Base-by-base conservation (phyloP, 805 yeast genomes). In the Danielozyma ontarioensis region DNA sequence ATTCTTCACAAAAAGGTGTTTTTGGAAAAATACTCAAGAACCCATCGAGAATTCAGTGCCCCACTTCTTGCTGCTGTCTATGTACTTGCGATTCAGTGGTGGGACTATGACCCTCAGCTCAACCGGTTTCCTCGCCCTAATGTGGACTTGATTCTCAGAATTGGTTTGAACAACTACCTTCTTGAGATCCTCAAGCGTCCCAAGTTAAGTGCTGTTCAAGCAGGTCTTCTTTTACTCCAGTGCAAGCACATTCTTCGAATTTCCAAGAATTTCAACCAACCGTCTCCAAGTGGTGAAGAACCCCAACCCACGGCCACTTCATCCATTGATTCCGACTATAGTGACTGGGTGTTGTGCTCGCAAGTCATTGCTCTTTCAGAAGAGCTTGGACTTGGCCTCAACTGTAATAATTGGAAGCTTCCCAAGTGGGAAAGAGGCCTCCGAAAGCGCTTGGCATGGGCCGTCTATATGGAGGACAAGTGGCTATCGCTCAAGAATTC, bases 341-440 rank as follows among this genome's bases (percentile, higher is more conserved):
- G 83, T 40, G 89, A 82, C 50, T 87, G 96, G 95, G 78, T 83
- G 3, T 58, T 89, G 26, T 82, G 86, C 51, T 83, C 94, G 3
- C 94, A 86, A 44, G 85, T 90, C 15, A 89, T 86, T 4, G 83
- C 95, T 0, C 59, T 89, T 13, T 80, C 96, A 1, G 96, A 90
- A 57, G 95, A 90, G 45, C 64, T 90, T 13, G 97, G 97, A 0
- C 64, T 90, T 8, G 95, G 96, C 0, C 67, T 86, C n/a, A 90
- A 89, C 51, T 89, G 97, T 49, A 78, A 82, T 36, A 75, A 73
- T 42, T 90, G 98, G 98, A 80, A 83, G 48, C 61, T 90, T 23
- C 97, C 97, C 0, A 80, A 82, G 46, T 93, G 97, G 97, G 98
- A 90, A 52, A 70, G 95, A 32, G 94, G 95, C 4, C 61, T 90